Percentiles rank a stretch among this genome's conserved stretches.
phyloP scores from a whole-genome alignment of 331 rosid species.

The Acacia concinna region DNA sequence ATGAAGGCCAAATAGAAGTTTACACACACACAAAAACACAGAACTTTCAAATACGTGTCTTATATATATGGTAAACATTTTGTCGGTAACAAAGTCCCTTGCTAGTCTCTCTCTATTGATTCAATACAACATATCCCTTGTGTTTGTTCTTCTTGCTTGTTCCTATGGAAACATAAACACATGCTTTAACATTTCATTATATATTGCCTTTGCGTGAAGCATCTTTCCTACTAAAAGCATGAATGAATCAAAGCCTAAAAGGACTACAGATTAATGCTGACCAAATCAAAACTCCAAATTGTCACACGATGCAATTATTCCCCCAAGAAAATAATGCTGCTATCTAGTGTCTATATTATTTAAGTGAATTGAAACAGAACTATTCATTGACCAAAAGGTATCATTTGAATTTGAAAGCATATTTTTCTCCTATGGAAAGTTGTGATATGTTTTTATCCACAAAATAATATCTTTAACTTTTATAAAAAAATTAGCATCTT shows the following conservation, averaged over 20 bases:
- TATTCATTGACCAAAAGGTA: background rate
- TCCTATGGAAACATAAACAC: constrained; percentile 9
- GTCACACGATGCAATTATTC: background rate
- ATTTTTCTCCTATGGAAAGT: background rate
- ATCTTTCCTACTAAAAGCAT: background rate
- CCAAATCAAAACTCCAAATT: background rate
- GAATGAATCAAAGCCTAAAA: constrained; percentile 31
- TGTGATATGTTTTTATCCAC: background rate
- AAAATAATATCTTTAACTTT: no score
- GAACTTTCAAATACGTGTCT: background rate
- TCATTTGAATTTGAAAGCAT: background rate
- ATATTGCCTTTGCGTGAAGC: constrained; percentile 30
- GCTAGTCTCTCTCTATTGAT: background rate
- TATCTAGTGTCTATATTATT: background rate
- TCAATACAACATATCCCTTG: background rate
- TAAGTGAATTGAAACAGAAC: background rate
- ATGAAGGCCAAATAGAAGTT: no score
- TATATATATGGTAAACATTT: background rate
- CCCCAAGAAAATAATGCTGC: background rate
- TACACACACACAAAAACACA: no score
- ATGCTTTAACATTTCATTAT: background rate
- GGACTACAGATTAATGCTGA: background rate
- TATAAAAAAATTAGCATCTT: no score
- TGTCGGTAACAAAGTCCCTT: background rate
- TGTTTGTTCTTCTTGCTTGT: background rate